A percentile compares a stretch with the other conserved stretches of the same genome.
Conservation (phyloP, 805 yeast genomes). For the Candida methanosorbosa region DNA sequence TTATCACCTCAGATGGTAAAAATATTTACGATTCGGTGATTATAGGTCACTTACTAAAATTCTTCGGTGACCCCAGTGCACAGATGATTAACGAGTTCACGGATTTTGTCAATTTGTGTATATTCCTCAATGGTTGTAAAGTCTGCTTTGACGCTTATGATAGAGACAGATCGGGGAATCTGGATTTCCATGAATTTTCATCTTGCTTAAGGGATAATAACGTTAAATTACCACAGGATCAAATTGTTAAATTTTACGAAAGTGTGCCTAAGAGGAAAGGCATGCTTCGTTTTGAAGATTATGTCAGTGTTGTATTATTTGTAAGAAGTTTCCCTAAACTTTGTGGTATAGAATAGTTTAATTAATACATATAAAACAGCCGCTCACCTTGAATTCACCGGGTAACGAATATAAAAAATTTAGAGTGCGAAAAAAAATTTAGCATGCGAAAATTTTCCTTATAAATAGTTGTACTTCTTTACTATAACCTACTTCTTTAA, state of each 20-base stretch:
- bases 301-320: constrained; percentile 17
- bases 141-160: constrained; percentile 22
- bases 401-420: constrained; percentile 2
- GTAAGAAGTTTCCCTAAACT: constrained; percentile 14
- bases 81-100: constrained; percentile 12
- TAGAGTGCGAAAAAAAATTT: too few relatives aligned
- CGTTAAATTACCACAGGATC: constrained; percentile 14
- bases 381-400: not conserved
- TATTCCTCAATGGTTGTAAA: constrained; percentile 23
- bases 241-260: constrained; percentile 13
- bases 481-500: too few relatives aligned
- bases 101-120: constrained; percentile 18
- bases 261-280: constrained; percentile 6
- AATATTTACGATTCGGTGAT: constrained; percentile 15
- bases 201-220: constrained; percentile 16
- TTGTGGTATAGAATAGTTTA: not conserved
- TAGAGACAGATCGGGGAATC: constrained; percentile 14
- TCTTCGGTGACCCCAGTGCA: constrained; percentile 1
- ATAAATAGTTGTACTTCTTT: too few relatives aligned
- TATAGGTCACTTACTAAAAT: constrained; percentile 6
- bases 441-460: too few relatives aligned
- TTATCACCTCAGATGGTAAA: constrained; percentile 7
- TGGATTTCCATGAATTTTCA: constrained; percentile 20
- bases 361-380: too few relatives aligned
- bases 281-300: constrained; percentile 18